phyloP scores from a whole-genome alignment of 2,329 filamentous ascomycete genomes.

The Monilinia aucupariae region DNA sequence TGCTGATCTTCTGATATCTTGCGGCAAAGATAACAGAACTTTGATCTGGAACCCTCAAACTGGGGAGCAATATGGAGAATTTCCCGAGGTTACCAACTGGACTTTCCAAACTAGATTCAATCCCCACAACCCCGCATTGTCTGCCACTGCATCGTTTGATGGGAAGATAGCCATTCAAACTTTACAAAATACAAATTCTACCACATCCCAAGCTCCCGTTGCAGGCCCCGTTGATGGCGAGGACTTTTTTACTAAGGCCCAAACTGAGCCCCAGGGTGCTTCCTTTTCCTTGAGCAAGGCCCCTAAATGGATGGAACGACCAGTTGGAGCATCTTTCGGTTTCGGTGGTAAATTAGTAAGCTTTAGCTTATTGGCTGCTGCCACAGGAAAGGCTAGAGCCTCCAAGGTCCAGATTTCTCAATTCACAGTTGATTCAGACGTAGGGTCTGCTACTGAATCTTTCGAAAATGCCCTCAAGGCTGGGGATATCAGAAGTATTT shows the following conservation, averaged over 20 bases:
- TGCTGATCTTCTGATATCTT: slow-evolving; percentile 80
- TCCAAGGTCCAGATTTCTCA: slow-evolving; percentile 80
- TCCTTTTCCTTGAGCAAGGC: slow-evolving; percentile 82
- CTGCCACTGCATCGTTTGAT: slow-evolving; percentile 94
- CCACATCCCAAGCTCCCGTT: slow-evolving; percentile 60
- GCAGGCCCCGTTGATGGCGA: slow-evolving; percentile 76
- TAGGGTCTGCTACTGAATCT: slow-evolving; percentile 76
- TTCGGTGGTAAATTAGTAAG: slow-evolving; percentile 90
- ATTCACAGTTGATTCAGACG: slow-evolving; percentile 82
- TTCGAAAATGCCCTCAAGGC: slow-evolving; percentile 79
- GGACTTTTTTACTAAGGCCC: slow-evolving; percentile 93
- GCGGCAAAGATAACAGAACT: slow-evolving; percentile 93
- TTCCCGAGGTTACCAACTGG: slow-evolving; percentile 98
- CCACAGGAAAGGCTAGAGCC: slow-evolving; percentile 57
- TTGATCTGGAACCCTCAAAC: slow-evolving; percentile 95
- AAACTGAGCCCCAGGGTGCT: slow-evolving; percentile 82
- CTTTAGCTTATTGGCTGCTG: slow-evolving; percentile 55
- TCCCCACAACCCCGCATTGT: slow-evolving; percentile 83
- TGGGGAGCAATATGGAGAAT: slow-evolving; percentile 81
- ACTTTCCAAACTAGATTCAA: slow-evolving; percentile 95
- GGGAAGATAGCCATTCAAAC: slow-evolving; percentile 94
- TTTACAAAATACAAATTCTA: slow-evolving; percentile 84
- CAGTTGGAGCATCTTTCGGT: slow-evolving; percentile 82
- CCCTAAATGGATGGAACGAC: slow-evolving; percentile 84
- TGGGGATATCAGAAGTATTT: slow-evolving; percentile 73